A percentile compares a stretch with the other conserved stretches of the same genome.
phyloP scores from a whole-genome alignment of 1,139 yeast genomes.

The Kodamaea derodonti region DNA sequence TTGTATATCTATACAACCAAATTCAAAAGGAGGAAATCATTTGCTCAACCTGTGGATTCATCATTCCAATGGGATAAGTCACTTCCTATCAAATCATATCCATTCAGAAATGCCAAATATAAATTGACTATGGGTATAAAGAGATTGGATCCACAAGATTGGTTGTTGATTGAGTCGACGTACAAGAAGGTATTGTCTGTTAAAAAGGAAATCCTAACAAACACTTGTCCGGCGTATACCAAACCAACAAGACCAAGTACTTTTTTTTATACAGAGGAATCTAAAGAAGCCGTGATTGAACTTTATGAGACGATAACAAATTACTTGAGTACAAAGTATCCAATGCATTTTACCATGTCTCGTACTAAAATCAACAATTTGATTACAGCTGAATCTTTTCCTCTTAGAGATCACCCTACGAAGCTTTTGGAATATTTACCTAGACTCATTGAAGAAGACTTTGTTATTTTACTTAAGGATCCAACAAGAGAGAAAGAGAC shows the following conservation, averaged over 20 bases:
- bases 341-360: conserved; percentile 45
- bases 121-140: conserved; percentile 68
- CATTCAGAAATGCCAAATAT: conserved; percentile 56
- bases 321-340: conserved; percentile 54
- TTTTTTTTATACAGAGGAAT: conserved; percentile 38
- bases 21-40: no score
- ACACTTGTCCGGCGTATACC: conserved; percentile 36
- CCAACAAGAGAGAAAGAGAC: conserved; percentile 31
- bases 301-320: conserved; percentile 47
- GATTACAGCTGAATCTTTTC: conserved; percentile 39
- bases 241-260: conserved; percentile 28
- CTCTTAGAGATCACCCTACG: conserved; percentile 22
- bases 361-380: conserved; percentile 35
- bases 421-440: conserved; percentile 42
- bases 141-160: conserved; percentile 52
- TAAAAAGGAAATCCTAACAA: conserved; percentile 38
- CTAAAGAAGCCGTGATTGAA: conserved; percentile 50
- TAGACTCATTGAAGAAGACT: conserved; percentile 63
- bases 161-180: conserved; percentile 65
- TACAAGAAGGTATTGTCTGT: conserved; percentile 45
- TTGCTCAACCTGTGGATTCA: conserved; percentile 23
- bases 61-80: conserved; percentile 46
- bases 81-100: conserved; percentile 42
- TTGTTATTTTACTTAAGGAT: conserved; percentile 55
- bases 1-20: no score